Evolutionary conservation across 1,139 yeast species (phyloP).

Genomic region (Yamadazyma triangularis): DNA sequence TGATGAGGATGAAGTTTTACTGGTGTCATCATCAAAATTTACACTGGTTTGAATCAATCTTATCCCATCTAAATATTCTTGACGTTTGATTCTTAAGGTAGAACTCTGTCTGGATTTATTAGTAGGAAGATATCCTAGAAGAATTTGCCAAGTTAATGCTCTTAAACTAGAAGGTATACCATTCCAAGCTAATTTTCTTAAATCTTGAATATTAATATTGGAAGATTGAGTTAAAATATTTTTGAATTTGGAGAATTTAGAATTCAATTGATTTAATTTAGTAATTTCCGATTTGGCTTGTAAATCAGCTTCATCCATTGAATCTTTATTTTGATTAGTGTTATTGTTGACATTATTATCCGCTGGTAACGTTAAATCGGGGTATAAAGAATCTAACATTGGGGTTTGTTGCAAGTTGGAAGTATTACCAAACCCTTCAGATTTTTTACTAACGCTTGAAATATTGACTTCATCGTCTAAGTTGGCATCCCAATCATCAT

Average conservation of each 20-base stretch:
- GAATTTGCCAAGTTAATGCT: conserved; percentile 83
- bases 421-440: conserved; percentile 12
- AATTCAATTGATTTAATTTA: conserved; percentile 53
- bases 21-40: conserved; percentile 47
- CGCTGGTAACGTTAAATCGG: conserved; percentile 29
- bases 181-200: conserved; percentile 85
- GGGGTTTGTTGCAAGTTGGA: conserved; percentile 24
- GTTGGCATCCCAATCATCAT: conserved; percentile 92
- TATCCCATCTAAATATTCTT: conserved; percentile 76
- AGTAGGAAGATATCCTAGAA: conserved; percentile 87
- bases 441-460: conserved; percentile 1
- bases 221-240: conserved; percentile 56
- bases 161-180: conserved; percentile 84
- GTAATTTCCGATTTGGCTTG: conserved; percentile 29
- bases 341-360: not conserved
- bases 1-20: conserved; percentile 7
- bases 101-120: conserved; percentile 70
- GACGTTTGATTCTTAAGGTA: conserved; percentile 73
- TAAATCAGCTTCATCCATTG: conserved; percentile 15
- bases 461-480: conserved; percentile 43
- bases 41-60: conserved; percentile 19
- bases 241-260: conserved; percentile 65
- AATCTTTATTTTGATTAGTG: conserved; percentile 13
- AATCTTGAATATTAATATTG: conserved; percentile 55
- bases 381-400: conserved; percentile 35